Conservation (phyloP, 805 yeast genomes). For the Lipomyces orientalis region DNA sequence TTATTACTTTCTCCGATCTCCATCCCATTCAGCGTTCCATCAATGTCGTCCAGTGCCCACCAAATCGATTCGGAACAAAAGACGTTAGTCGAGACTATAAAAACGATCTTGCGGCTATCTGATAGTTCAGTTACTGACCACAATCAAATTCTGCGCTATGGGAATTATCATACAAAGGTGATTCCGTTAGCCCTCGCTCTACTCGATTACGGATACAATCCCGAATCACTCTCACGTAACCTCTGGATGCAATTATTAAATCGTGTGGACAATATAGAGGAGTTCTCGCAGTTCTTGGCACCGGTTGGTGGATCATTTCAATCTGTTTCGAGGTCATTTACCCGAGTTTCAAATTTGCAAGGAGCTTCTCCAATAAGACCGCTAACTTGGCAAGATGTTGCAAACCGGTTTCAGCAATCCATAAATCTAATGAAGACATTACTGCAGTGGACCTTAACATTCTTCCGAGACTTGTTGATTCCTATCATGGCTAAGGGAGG, state of each 20-base stretch:
- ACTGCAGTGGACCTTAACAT: not conserved
- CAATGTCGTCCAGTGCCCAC: not conserved
- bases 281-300: conserved; percentile 1
- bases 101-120: conserved; percentile 1
- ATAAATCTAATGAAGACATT: not conserved
- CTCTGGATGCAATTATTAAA: not conserved
- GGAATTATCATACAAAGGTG: not conserved
- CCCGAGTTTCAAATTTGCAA: too few relatives aligned
- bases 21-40: not conserved
- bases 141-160: not conserved
- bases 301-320: conserved; percentile 7
- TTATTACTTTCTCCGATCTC: too few relatives aligned
- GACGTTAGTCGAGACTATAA: conserved; percentile 3
- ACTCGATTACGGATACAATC: not conserved
- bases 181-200: conserved; percentile 5
- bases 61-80: not conserved
- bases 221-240: not conserved
- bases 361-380: conserved; percentile 4
- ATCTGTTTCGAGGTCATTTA: too few relatives aligned
- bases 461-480: conserved; percentile 4
- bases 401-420: not conserved
- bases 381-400: conserved; percentile 2
- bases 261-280: not conserved
- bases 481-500: conserved; percentile 1
- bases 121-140: not conserved